These are phyloP conservation scores for Umbelopsis sp. DNA, from an alignment of 192 early-diverging fungal species.

Conservation along the genomic window DNA sequence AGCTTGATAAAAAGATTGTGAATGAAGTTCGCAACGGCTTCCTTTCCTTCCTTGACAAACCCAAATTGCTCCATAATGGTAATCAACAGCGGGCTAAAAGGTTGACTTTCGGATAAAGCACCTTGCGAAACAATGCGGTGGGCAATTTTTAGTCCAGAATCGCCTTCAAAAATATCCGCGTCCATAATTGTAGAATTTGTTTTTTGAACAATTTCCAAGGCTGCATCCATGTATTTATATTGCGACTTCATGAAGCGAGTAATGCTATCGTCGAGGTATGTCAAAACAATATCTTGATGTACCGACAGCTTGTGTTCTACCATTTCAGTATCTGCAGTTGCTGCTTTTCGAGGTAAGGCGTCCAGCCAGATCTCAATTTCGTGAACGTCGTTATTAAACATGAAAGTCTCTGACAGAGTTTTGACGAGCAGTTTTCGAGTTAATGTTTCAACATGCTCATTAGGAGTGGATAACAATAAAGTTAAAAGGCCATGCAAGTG, in stretches of 20 bases:
- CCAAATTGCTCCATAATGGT: constrained; percentile 47
- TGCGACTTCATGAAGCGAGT: constrained; percentile 56
- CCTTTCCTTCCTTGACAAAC: constrained; percentile 31
- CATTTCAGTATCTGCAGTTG: constrained; percentile 22
- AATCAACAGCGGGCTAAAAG: constrained; percentile 54
- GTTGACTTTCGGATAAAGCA: constrained; percentile 26
- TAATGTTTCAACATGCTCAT: constrained; percentile 44
- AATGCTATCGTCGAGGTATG: constrained; percentile 71
- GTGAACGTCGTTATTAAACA: constrained; percentile 58
- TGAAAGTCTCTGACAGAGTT: constrained; percentile 54
- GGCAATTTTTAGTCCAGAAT: neutral
- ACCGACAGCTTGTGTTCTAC: constrained; percentile 25
- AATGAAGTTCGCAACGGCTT: constrained; percentile 37
- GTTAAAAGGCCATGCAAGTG: constrained; percentile 58
- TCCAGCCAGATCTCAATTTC: constrained; percentile 63
- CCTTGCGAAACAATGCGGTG: neutral
- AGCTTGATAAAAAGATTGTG: constrained; percentile 34
- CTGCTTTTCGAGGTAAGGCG: constrained; percentile 42
- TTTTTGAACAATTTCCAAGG: constrained; percentile 45
- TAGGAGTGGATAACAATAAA: constrained; percentile 50
- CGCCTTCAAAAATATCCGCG: neutral
- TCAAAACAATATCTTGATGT: constrained; percentile 44
- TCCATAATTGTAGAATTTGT: neutral
- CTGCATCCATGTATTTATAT: constrained; percentile 64
- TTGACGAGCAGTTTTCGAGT: constrained; percentile 46